Base-by-base conservation (phyloP, 1,284 basidiomycete species). In the Boletus albobrunnescens region DNA sequence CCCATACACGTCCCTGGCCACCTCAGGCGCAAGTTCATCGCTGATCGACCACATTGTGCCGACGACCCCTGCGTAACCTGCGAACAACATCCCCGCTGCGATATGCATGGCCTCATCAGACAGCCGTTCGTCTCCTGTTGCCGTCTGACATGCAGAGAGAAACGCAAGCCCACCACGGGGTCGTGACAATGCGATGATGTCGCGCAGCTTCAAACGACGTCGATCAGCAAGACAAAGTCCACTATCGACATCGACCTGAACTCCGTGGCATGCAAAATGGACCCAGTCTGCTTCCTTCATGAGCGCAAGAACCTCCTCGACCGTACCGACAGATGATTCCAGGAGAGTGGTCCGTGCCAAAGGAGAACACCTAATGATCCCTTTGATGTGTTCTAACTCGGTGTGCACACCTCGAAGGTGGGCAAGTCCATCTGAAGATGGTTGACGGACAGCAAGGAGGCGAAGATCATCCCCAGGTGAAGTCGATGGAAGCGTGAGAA, bases 1-100 rank as follows among this genome's bases (percentile, higher is more conserved):
- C 19, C 16, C 13, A 7, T 51, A 53, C 2, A 53, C 43, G 5
- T 46, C 33, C 36, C 16, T 43, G 3, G 52, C 41, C 33, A 55
- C 44, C 1, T 14, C n/a, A 17, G 16, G 16, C 16, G 31, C 31
- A 33, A 17, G 17, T 11, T 19, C 20, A 20, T 35, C 33, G 6
- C 31, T 41, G 28, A n/a, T n/a, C n/a, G n/a, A n/a, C n/a, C n/a
- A n/a, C n/a, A n/a, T n/a, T n/a, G n/a, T n/a, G n/a, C n/a, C n/a
- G n/a, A n/a, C n/a, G n/a, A n/a, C n/a, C n/a, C n/a, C n/a, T n/a
- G n/a, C n/a, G n/a, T n/a, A n/a, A n/a, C n/a, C n/a, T n/a, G n/a
- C n/a, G n/a, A n/a, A n/a, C n/a, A n/a, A n/a, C n/a, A n/a, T n/a
- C n/a, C n/a, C n/a, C n/a, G n/a, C n/a, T n/a, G n/a, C n/a, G n/a